These are phyloP conservation scores for Fusarium solani-melongenae DNA, from an alignment of 2,329 filamentous ascomycete species.

Conservation along the genomic window DNA sequence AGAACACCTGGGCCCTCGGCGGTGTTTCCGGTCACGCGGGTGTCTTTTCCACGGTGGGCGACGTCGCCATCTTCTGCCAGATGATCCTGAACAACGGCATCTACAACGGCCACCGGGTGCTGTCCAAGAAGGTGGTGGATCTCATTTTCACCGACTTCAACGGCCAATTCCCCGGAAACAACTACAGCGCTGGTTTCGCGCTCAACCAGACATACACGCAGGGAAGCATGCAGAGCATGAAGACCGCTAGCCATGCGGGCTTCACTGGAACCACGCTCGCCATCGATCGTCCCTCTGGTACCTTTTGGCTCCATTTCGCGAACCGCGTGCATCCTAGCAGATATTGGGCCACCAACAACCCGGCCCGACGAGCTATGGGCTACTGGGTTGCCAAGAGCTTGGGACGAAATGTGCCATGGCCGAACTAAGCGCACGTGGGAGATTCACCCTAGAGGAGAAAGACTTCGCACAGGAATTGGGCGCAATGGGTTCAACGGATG, in stretches of 20 bases:
- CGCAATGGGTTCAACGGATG: background rate
- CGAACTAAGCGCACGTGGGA: background rate
- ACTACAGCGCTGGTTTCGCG: conserved; percentile 47
- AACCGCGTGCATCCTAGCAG: background rate
- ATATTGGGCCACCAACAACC: background rate
- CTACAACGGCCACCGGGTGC: background rate
- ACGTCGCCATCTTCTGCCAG: background rate
- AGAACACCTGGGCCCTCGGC: background rate
- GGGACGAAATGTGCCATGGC: background rate
- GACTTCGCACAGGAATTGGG: background rate
- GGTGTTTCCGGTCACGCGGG: background rate
- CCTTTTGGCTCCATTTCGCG: background rate
- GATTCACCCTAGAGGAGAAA: background rate
- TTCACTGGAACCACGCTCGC: conserved; percentile 41
- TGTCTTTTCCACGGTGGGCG: background rate
- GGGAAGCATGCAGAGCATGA: conserved; percentile 42
- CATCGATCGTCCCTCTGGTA: conserved; percentile 28
- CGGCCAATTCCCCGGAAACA: conserved; percentile 44
- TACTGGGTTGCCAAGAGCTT: background rate
- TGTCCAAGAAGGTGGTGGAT: background rate
- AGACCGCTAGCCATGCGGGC: conserved; percentile 39
- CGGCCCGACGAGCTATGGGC: background rate
- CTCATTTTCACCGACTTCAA: background rate
- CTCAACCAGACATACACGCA: conserved; percentile 48
- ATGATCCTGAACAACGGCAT: background rate